A percentile compares a stretch with the other conserved stretches of the same genome.
Evolutionary conservation across 1,139 yeast species (phyloP).

Genomic region (Debaryomycetaceae sp.): DNA sequence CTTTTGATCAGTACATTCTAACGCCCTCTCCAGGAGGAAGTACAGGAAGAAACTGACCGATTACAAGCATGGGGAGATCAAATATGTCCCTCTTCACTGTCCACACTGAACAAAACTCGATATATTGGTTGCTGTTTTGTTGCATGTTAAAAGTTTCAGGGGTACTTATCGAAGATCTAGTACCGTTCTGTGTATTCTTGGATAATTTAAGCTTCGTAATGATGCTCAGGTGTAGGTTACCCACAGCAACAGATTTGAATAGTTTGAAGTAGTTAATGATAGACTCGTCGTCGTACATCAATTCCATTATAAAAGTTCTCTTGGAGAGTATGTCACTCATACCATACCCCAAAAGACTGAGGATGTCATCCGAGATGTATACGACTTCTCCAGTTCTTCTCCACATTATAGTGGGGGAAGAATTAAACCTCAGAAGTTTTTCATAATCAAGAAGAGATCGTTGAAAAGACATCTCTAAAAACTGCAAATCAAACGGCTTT

Average conservation of each 20-base stretch:
- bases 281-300: constrained; percentile 48
- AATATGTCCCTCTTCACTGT: constrained; percentile 79
- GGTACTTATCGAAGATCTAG: constrained; percentile 1
- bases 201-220: constrained; percentile 47
- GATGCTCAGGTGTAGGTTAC: constrained; percentile 47
- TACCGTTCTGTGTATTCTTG: constrained; percentile 15
- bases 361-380: constrained; percentile 64
- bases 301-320: constrained; percentile 49
- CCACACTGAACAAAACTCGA: constrained; percentile 59
- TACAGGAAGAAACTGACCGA: constrained; percentile 45
- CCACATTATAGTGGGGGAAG: constrained; percentile 75
- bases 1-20: constrained; percentile 22
- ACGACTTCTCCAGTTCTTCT: constrained; percentile 76
- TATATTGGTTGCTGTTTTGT: constrained; percentile 19
- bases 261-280: constrained; percentile 42
- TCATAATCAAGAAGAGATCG: constrained; percentile 67
- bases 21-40: constrained; percentile 40
- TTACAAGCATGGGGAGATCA: constrained; percentile 69
- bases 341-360: constrained; percentile 58
- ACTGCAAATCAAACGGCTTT: constrained; percentile 61
- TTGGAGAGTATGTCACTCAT: constrained; percentile 46
- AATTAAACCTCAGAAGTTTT: constrained; percentile 50
- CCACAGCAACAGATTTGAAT: constrained; percentile 50
- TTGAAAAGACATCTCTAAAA: constrained; percentile 68
- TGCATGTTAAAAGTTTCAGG: constrained; percentile 4